Percentiles rank a stretch among this genome's conserved stretches.
phyloP scores from a whole-genome alignment of 2,329 filamentous ascomycete species.

The Leptographium lundbergii region DNA sequence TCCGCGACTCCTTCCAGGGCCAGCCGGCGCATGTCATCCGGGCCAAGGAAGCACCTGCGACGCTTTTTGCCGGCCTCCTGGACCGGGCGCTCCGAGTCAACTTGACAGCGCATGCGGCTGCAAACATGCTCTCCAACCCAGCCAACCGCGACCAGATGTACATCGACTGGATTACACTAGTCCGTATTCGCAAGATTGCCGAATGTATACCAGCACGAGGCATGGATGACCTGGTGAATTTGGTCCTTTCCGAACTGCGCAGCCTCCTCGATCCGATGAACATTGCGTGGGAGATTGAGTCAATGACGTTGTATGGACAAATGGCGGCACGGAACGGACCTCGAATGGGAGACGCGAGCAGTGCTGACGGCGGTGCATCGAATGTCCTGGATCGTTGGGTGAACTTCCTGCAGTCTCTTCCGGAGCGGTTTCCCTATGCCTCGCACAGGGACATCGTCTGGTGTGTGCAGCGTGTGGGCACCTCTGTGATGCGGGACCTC shows the following conservation, averaged over 20 bases:
- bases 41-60: constrained; percentile 78
- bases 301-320: constrained; percentile 47
- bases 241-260: constrained; percentile 55
- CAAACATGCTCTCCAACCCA: constrained; percentile 80
- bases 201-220: constrained; percentile 49
- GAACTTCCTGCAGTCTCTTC: constrained; percentile 55
- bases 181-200: constrained; percentile 48
- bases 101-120: constrained; percentile 82
- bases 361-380: constrained; percentile 31
- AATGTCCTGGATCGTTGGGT: constrained; percentile 73
- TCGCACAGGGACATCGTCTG: constrained; percentile 61
- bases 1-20: constrained; percentile 71
- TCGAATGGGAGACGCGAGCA: constrained; percentile 24
- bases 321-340: constrained; percentile 34
- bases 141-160: constrained; percentile 94
- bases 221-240: constrained; percentile 53
- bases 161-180: constrained; percentile 68
- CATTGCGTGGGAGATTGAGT: constrained; percentile 52
- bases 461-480: constrained; percentile 63
- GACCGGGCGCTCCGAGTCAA: constrained; percentile 86
- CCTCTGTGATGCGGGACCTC: constrained; percentile 67
- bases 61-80: constrained; percentile 75
- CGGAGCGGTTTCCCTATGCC: constrained; percentile 60
- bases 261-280: constrained; percentile 56
- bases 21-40: constrained; percentile 76